These are phyloP conservation scores for Scedosporium minutisporum DNA, from an alignment of 2,329 filamentous ascomycete genomes.

Conservation along the genomic window DNA sequence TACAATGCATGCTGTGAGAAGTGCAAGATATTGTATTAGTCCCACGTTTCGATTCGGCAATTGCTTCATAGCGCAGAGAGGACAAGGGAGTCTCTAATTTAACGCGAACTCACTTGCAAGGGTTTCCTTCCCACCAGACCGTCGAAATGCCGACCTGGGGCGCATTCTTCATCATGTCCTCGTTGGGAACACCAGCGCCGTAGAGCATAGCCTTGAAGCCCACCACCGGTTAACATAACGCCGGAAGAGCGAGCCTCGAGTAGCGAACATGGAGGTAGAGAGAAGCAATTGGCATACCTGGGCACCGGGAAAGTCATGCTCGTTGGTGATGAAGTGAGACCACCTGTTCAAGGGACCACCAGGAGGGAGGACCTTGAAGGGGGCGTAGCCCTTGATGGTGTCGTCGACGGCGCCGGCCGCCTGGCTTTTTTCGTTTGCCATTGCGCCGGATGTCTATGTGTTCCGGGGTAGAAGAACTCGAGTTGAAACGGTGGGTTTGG, in stretches of 20 bases:
- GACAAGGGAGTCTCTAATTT: not conserved
- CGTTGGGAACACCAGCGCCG: slow-evolving; percentile 76
- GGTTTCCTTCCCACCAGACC: slow-evolving; percentile 97
- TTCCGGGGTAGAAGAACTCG: not conserved
- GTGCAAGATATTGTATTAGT: not conserved
- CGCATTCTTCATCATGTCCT: slow-evolving; percentile 77
- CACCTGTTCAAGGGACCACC: slow-evolving; percentile 66
- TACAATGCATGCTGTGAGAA: not conserved
- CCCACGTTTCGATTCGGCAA: not conserved
- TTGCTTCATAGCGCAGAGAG: not conserved
- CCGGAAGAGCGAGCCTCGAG: not conserved
- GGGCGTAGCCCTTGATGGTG: slow-evolving; percentile 34
- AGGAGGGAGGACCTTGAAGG: slow-evolving; percentile 40
- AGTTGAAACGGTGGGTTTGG: not conserved
- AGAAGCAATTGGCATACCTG: slow-evolving; percentile 45
- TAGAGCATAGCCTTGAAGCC: slow-evolving; percentile 81
- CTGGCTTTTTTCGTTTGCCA: not conserved
- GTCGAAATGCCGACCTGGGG: slow-evolving; percentile 86
- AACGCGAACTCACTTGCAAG: slow-evolving; percentile 67
- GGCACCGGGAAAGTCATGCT: slow-evolving; percentile 84
- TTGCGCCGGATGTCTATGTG: not conserved
- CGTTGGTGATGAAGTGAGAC: slow-evolving; percentile 71
- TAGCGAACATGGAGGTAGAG: not conserved
- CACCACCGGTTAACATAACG: not conserved
- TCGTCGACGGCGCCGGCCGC: not conserved